Conservation (phyloP, 2,329 filamentous ascomycete species). For the Aspergillus flavus region DNA sequence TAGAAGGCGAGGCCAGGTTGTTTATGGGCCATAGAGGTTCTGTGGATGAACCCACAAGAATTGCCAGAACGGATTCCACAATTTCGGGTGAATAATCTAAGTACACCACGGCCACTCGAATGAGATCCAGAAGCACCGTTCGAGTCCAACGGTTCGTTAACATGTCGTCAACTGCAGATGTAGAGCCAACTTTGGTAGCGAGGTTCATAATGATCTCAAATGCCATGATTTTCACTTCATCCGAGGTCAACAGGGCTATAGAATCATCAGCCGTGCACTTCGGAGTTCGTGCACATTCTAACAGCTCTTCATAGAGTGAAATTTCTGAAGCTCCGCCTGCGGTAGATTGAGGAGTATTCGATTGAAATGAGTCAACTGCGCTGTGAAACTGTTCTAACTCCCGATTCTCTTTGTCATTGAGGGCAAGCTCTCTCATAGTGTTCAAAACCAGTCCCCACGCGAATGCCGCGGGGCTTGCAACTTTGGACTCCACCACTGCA, state of each 20-base stretch:
- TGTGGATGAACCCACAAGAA: conserved; percentile 55
- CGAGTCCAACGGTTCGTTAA: conserved; percentile 66
- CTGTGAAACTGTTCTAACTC: conserved; percentile 46
- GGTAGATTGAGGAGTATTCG: conserved; percentile 36
- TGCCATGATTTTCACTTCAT: conserved; percentile 49
- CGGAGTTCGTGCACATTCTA: conserved; percentile 47
- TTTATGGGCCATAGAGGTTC: conserved; percentile 23
- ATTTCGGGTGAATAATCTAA: conserved; percentile 75
- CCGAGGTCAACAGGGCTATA: conserved; percentile 50
- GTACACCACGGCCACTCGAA: conserved; percentile 67
- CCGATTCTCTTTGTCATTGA: conserved; percentile 60
- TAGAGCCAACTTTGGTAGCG: conserved; percentile 46
- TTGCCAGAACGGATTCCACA: conserved; percentile 65
- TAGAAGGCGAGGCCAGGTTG: conserved; percentile 22
- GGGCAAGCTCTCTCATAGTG: conserved; percentile 66
- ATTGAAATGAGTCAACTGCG: conserved; percentile 44
- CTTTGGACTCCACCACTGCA: conserved; percentile 58
- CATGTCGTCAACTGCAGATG: conserved; percentile 53
- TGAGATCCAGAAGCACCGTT: conserved; percentile 67
- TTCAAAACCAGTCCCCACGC: conserved; percentile 79
- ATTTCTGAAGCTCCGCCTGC: conserved; percentile 36
- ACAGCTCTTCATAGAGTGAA: conserved; percentile 50
- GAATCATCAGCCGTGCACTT: conserved; percentile 48
- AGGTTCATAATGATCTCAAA: conserved; percentile 53
- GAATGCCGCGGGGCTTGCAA: conserved; percentile 73